Evolutionary conservation across 257 asterid species (phyloP).

Genomic region (Fraxinus cuspidata): DNA sequence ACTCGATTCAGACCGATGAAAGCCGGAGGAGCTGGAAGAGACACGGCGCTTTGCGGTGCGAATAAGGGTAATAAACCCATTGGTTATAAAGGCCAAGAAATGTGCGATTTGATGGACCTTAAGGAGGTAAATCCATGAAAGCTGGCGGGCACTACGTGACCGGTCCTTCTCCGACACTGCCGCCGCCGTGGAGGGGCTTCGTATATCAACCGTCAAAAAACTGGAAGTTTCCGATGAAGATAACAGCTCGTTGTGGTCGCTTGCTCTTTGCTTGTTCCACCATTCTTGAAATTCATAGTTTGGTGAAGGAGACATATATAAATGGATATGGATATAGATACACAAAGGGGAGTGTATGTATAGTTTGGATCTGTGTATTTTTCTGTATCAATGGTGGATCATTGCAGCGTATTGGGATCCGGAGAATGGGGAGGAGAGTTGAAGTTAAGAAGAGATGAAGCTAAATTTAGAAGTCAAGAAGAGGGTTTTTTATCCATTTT

Average conservation of each 20-base stretch:
- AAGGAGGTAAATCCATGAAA: slow-evolving; percentile 80
- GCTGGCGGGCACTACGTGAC: slow-evolving; percentile 75
- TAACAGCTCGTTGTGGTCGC: slow-evolving; percentile 39
- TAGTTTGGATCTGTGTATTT: slow-evolving; percentile 27
- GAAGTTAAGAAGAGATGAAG: slow-evolving; percentile 18
- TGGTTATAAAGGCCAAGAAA: slow-evolving; percentile 48
- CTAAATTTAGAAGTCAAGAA: slow-evolving; percentile 12
- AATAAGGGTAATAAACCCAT: slow-evolving; percentile 47
- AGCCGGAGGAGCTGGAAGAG: background rate
- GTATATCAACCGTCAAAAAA: slow-evolving; percentile 42
- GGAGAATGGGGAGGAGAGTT: slow-evolving; percentile 35
- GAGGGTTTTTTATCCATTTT: background rate
- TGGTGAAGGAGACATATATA: slow-evolving; percentile 76
- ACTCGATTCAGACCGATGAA: slow-evolving; percentile 51
- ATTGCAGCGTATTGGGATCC: slow-evolving; percentile 45
- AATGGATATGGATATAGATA: background rate
- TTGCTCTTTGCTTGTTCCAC: slow-evolving; percentile 85
- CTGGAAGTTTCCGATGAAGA: slow-evolving; percentile 33
- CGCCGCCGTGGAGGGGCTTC: slow-evolving; percentile 35
- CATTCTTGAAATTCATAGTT: slow-evolving; percentile 92
- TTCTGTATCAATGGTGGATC: slow-evolving; percentile 49
- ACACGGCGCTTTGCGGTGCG: slow-evolving; percentile 78
- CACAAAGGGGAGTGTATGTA: slow-evolving; percentile 21
- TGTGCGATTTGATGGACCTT: slow-evolving; percentile 61
- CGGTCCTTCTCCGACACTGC: slow-evolving; percentile 60